Evolutionary conservation across 306 rosid species (phyloP).

Genomic region (Hippophae tibetana): DNA sequence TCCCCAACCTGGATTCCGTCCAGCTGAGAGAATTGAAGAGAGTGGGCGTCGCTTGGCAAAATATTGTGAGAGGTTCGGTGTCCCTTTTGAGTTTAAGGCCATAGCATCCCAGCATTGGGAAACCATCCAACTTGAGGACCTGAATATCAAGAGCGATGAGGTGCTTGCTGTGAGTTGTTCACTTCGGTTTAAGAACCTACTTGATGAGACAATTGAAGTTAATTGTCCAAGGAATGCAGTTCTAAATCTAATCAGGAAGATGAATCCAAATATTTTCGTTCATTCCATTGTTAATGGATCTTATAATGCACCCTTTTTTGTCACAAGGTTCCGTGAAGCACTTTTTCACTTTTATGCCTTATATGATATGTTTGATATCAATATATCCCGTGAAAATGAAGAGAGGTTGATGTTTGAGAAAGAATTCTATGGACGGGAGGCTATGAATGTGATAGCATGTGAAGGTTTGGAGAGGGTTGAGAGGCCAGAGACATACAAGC

Average conservation of each 20-base stretch:
- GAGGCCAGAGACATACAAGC: conserved; percentile 67
- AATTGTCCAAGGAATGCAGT: conserved; percentile 56
- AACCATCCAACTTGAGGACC: conserved; percentile 48
- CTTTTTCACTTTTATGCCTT: conserved; percentile 45
- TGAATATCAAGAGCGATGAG: conserved; percentile 34
- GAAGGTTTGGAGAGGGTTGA: conserved; percentile 55
- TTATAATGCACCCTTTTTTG: conserved; percentile 70
- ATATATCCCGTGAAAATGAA: conserved; percentile 23
- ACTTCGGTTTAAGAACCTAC: conserved; percentile 43
- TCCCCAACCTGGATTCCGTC: conserved; percentile 85
- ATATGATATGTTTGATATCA: conserved; percentile 45
- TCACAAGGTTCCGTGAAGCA: conserved; percentile 59
- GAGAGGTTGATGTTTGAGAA: conserved; percentile 48
- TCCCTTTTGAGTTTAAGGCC: conserved; percentile 62
- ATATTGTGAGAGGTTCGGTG: conserved; percentile 59
- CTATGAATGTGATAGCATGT: conserved; percentile 51
- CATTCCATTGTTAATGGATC: conserved; percentile 44
- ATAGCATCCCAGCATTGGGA: conserved; percentile 62
- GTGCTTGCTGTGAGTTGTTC: conserved; percentile 42
- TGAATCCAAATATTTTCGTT: conserved; percentile 56
- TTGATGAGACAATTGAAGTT: conserved; percentile 58
- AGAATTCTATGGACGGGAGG: conserved; percentile 44
- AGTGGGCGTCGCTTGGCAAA: conserved; percentile 62
- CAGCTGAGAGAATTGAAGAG: conserved; percentile 56
- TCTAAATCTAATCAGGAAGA: conserved; percentile 52